Percentiles rank a stretch among this genome's conserved stretches.
phyloP scores from a whole-genome alignment of 139 green algal genomes.

The Volvox africanus region DNA sequence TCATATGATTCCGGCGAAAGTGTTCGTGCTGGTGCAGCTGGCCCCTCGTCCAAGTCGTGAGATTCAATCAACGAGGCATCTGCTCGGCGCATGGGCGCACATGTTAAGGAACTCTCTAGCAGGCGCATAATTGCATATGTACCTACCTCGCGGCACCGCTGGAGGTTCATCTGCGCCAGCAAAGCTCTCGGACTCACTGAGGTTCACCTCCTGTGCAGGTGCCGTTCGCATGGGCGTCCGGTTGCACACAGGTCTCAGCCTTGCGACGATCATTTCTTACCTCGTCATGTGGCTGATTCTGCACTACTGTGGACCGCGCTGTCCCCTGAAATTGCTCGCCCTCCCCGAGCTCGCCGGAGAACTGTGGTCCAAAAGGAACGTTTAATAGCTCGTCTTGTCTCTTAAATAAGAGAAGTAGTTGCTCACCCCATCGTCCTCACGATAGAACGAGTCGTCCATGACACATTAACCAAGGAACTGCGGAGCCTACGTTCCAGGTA shows the following conservation, averaged over 20 bases:
- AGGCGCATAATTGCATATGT: background rate
- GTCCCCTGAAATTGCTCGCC: constrained; percentile 48
- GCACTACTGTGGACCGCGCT: constrained; percentile 52
- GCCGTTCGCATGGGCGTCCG: background rate
- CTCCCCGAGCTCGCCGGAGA: constrained; percentile 23
- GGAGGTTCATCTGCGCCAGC: constrained; percentile 55
- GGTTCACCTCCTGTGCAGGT: constrained; percentile 64
- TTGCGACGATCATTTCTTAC: constrained; percentile 18
- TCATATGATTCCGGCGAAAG: constrained; percentile 28
- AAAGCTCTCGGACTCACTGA: constrained; percentile 70
- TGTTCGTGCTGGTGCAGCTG: constrained; percentile 37
- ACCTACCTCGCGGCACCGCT: constrained; percentile 31
- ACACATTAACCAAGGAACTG: constrained; percentile 9
- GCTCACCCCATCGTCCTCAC: constrained; percentile 28
- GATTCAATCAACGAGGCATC: constrained; percentile 63
- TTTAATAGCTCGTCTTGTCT: background rate
- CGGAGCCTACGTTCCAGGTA: background rate
- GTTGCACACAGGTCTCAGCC: background rate
- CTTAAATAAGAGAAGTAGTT: background rate
- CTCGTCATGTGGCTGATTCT: constrained; percentile 74
- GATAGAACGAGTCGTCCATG: constrained; percentile 40
- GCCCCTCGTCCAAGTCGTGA: constrained; percentile 52
- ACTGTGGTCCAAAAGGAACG: background rate
- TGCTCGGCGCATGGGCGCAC: background rate
- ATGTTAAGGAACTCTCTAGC: background rate